Percentiles rank a stretch among this genome's conserved stretches.
Conservation (phyloP, 2,329 filamentous ascomycete species). For the Magnaporthiopsis incrustans region DNA sequence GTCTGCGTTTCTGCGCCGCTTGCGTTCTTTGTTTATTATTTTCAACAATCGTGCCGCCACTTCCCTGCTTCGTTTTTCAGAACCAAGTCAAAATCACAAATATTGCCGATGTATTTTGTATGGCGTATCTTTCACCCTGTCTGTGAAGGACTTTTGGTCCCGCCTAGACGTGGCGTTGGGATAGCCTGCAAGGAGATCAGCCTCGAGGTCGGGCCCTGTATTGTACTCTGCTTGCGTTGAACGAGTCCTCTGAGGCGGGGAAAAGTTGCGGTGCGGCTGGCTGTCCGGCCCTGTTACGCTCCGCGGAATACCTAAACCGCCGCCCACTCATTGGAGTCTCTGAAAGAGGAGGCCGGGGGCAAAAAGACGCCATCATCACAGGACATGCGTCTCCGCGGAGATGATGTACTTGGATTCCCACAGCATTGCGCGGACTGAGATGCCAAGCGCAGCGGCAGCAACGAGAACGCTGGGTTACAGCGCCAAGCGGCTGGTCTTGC, state of each 20-base stretch:
- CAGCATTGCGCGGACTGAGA: neutral
- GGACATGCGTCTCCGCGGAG: constrained; percentile 6
- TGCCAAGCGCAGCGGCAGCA: neutral
- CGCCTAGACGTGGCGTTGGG: neutral
- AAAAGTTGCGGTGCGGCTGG: neutral
- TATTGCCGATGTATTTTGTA: neutral
- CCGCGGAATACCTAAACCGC: neutral
- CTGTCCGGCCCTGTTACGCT: neutral
- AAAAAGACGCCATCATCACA: neutral
- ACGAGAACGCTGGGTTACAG: neutral
- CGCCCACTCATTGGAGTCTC: neutral
- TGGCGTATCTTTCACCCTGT: neutral
- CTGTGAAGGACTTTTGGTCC: neutral
- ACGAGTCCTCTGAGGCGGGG: neutral
- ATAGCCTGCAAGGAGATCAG: no score
- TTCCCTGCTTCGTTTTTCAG: neutral
- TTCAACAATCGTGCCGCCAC: neutral
- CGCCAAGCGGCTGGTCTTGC: no score
- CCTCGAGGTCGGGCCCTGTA: neutral
- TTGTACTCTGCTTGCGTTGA: neutral
- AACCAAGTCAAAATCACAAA: neutral
- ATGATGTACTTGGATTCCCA: neutral
- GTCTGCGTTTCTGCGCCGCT: neutral
- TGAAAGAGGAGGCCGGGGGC: neutral
- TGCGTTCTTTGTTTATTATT: neutral